Evolutionary conservation across 2,329 filamentous ascomycete genomes (phyloP), one percentile per base, ranked within the genome.

Genomic region (Mycogone perniciosa): DNA sequence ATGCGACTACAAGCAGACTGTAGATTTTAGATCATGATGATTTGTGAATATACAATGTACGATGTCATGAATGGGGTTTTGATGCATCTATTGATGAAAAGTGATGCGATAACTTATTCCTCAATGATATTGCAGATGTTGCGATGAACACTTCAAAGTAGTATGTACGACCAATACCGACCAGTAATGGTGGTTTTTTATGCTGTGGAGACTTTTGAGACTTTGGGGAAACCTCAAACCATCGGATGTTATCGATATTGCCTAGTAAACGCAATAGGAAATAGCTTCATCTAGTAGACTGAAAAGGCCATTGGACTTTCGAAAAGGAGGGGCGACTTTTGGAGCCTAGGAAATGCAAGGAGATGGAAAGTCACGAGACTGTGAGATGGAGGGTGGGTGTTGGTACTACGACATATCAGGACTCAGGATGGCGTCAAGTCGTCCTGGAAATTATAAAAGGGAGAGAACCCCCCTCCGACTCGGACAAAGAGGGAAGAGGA

Each of bases 1-100:
- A 55, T 31, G 40, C 48, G 33, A 39, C 66, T n/a, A 58, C 59
- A 46, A 70, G 68, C 61, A 63, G 64, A 53, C 51, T 71, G 54
- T 68, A 62, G 58, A 57, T 46, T 35, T 5, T 8, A 29, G 31
- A 46, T 7, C 4, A 38, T 10, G 34, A 34, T 27, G 11, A 5
- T 20, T 20, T 7, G 26, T 8, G 5, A 29, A 31, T 33, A 38
- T 5, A 29, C 26, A n/a, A 33, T 44, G 30, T 40, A 51, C 29
- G 46, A 11, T 34, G 41, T 27, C n/a, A n/a, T 48, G 35, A 33
- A 34, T 44, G 41, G 27, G 8, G 44, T 46, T 48, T 44, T 10
- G 26, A 48, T 48, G 40, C 31, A 46, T 27, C 8, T 10, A 26
- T 29, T 26, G 20, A 30, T 42, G 40, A 42, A 42, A 26, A 30